Evolutionary conservation across 1,139 yeast species (phyloP).

Genomic region (Pichia sp.): DNA sequence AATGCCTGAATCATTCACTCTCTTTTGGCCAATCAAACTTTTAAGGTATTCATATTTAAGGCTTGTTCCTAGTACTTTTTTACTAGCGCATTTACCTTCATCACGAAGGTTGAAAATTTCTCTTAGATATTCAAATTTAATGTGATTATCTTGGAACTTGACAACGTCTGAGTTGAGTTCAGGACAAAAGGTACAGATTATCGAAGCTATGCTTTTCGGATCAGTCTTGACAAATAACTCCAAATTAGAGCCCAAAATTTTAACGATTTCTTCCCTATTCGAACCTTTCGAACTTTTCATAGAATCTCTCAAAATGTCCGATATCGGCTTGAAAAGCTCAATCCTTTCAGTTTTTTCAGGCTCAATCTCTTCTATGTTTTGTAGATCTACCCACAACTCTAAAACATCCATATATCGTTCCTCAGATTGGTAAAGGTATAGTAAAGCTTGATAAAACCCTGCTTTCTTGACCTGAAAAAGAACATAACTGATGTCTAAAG

Average conservation of each 20-base stretch:
- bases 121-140: constrained; percentile 33
- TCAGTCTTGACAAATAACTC: constrained; percentile 35
- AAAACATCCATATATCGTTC: constrained; percentile 49
- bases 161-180: constrained; percentile 38
- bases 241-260: constrained; percentile 39
- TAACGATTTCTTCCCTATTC: constrained; percentile 36
- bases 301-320: constrained; percentile 39
- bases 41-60: constrained; percentile 35
- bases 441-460: constrained; percentile 53
- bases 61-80: constrained; percentile 9
- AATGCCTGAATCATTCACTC: too few relatives aligned
- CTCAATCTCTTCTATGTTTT: constrained; percentile 5
- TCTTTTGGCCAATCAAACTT: constrained; percentile 19
- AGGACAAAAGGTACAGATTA: constrained; percentile 39
- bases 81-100: constrained; percentile 8
- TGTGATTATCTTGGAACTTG: constrained; percentile 28
- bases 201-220: constrained; percentile 35
- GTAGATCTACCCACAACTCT: constrained; percentile 35
- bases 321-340: constrained; percentile 22
- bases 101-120: constrained; percentile 21
- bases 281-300: constrained; percentile 33
- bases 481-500: constrained; percentile 45
- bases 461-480: constrained; percentile 50
- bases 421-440: constrained; percentile 52
- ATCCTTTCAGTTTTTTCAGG: not conserved